Conservation (phyloP, 495 filamentous ascomycete genomes). For the Hypoxylon subgilvum region DNA sequence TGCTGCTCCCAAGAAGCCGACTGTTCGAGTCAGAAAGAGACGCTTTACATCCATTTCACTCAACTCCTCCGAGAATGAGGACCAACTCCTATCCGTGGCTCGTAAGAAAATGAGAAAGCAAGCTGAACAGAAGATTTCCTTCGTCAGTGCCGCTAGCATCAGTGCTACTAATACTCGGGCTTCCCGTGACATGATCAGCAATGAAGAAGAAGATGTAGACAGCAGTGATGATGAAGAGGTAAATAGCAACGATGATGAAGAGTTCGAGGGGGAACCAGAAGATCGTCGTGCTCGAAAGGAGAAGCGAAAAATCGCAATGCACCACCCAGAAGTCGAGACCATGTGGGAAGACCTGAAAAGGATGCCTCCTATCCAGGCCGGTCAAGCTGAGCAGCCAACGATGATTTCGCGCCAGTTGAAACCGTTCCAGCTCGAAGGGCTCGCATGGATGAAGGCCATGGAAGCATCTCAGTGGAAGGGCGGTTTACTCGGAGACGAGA, state of each 20-base stretch:
- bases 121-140: no score
- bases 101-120: no score
- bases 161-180: no score
- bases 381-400: conserved; percentile 73
- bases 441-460: conserved; percentile 92
- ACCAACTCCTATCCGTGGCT: no score
- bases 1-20: no score
- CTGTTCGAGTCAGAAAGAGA: no score
- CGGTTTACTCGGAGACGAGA: conserved; percentile 91
- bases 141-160: no score
- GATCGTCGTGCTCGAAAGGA: conserved; percentile 60
- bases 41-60: no score
- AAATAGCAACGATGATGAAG: background rate
- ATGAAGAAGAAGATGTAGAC: no score
- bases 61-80: no score
- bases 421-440: conserved; percentile 88
- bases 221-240: no score
- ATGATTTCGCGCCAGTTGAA: conserved; percentile 83
- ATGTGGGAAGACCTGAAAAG: conserved; percentile 83
- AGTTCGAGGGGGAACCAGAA: conserved; percentile 46
- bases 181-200: no score
- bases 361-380: conserved; percentile 67
- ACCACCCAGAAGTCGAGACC: conserved; percentile 76
- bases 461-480: conserved; percentile 85
- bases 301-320: conserved; percentile 66